Evolutionary conservation across 2,329 filamentous ascomycete genomes (phyloP), one percentile per base, ranked within the genome.

Genomic region (Ophiostoma sp.): DNA sequence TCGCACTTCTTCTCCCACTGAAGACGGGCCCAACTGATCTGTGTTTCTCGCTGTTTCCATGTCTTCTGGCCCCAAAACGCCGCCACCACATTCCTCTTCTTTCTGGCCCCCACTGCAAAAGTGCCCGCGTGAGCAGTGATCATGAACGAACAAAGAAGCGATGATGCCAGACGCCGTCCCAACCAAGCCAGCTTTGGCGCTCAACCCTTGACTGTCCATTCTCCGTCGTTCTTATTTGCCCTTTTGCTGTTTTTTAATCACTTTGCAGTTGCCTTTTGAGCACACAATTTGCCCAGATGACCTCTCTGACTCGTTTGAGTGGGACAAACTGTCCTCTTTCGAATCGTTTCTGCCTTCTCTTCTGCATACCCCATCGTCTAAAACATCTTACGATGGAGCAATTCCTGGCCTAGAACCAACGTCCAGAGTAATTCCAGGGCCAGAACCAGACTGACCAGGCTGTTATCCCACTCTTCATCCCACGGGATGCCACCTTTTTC

Each of bases 41-140:
- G 19, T n/a, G 25, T 50, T 69, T 69, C 66, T 69, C 66, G 45
- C 66, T 69, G 66, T 69, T 68, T 69, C 66, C 45, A 69, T 33
- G 45, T 12, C 25, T 45, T 45, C 61, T 42, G 15, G 36, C 33
- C 61, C 33, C 2, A 9, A 9, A 31, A 45, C 61, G 25, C 22
- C 25, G 42, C 66, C 45, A 36, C 45, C 39, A n/a, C 45, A 17
- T 69, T 39, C 66, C 22, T 33, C 6, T 39, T 25, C 12, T 39
- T 25, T 33, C 61, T 28, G 33, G 33, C 31, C 48, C 28, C 68
- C 48, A 70, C 48, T 9, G 45, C 8, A 12, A 57, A 69, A 64
- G 28, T 63, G 42, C 17, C 69, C 69, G 39, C 50, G 57, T 61
- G 39, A 59, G 69, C 57, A 63, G 42, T 50, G 64, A 68, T 50